Conservation (phyloP, 129 eudicot species). For the Lactuca saligna region DNA sequence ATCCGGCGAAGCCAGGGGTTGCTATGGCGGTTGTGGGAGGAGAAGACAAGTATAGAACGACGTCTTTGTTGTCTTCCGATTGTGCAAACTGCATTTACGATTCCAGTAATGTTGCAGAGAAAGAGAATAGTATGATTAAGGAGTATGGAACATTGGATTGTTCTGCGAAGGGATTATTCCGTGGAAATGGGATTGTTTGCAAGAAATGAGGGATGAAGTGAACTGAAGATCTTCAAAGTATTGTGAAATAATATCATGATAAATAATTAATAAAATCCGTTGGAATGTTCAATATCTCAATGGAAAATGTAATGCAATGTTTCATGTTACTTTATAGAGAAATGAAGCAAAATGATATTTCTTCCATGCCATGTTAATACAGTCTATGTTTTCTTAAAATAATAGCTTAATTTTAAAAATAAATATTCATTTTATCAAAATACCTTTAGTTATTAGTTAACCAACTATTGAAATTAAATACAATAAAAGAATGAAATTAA, state of each 20-base stretch:
- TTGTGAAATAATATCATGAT: neutral
- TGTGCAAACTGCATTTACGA: slow-evolving; percentile 45
- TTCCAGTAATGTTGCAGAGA: slow-evolving; percentile 14
- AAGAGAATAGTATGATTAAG: slow-evolving; percentile 17
- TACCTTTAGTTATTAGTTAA: too few relatives aligned
- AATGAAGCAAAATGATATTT: neutral
- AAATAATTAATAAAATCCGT: slow-evolving; percentile 13
- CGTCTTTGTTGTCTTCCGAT: slow-evolving; percentile 44
- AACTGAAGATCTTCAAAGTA: neutral
- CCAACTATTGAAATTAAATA: too few relatives aligned
- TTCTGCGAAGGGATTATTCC: slow-evolving; percentile 32
- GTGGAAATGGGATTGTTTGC: slow-evolving; percentile 63
- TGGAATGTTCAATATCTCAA: neutral
- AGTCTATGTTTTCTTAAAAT: too few relatives aligned
- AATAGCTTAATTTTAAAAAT: too few relatives aligned
- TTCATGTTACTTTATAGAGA: neutral
- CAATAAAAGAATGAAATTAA: too few relatives aligned
- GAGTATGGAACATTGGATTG: slow-evolving; percentile 45
- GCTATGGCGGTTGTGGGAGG: slow-evolving; percentile 77
- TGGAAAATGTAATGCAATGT: neutral
- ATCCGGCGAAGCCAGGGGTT: slow-evolving; percentile 55
- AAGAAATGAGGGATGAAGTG: slow-evolving; percentile 38
- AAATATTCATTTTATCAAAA: too few relatives aligned
- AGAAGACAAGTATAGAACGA: slow-evolving; percentile 52
- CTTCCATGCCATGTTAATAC: too few relatives aligned